These are phyloP conservation scores for Torulaspora microellipsoides DNA, from an alignment of 805 yeast genomes.

Conservation along the genomic window DNA sequence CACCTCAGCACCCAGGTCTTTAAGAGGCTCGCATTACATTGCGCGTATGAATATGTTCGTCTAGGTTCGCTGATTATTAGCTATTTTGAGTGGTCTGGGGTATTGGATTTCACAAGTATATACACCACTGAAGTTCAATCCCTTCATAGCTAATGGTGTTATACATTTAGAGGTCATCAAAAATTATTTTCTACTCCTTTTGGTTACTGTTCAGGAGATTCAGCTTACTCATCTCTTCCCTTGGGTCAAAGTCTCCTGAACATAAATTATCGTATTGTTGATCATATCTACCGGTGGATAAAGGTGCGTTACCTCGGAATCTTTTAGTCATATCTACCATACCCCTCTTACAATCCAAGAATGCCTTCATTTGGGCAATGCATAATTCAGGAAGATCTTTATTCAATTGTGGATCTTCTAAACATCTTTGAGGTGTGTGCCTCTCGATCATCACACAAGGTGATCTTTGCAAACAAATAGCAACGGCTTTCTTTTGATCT, in stretches of 20 bases:
- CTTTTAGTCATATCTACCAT: conserved; percentile 88
- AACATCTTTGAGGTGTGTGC: conserved; percentile 82
- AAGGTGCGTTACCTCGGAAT: conserved; percentile 88
- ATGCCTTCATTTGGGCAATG: conserved; percentile 75
- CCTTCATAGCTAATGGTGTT: no score
- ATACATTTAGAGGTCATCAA: no score
- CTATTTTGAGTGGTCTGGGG: no score
- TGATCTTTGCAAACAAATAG: conserved; percentile 90
- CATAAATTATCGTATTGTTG: conserved; percentile 77
- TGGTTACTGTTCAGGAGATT: conserved; percentile 52
- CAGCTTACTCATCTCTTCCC: conserved; percentile 72
- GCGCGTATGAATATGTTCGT: no score
- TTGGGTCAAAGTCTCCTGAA: conserved; percentile 75
- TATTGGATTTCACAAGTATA: no score
- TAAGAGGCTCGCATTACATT: no score
- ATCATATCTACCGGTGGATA: conserved; percentile 89
- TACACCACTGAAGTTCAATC: no score
- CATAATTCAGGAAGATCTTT: conserved; percentile 84
- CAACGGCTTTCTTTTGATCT: conserved; percentile 92
- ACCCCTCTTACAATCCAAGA: conserved; percentile 87
- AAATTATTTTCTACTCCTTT: conserved; percentile 28
- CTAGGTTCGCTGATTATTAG: no score
- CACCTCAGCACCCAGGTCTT: no score
- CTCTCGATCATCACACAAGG: conserved; percentile 93
- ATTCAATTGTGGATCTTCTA: conserved; percentile 72